Conservation (phyloP, 2,329 filamentous ascomycete species). For the Claviceps purpurea region DNA sequence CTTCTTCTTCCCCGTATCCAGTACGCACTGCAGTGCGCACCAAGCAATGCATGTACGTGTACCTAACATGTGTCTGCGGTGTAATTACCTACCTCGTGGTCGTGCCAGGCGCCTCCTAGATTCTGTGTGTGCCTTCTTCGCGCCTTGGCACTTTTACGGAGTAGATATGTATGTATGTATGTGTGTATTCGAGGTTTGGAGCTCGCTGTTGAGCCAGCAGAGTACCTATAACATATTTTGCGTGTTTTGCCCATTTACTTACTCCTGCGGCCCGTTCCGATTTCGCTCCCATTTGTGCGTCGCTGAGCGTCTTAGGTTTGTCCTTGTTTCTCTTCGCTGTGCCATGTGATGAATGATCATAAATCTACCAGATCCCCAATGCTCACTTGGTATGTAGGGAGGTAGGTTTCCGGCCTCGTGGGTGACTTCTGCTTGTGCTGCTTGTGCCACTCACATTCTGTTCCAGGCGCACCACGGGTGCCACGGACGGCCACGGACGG, state of each 20-base stretch:
- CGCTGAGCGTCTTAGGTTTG: neutral
- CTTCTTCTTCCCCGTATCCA: too few relatives aligned
- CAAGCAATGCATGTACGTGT: too few relatives aligned
- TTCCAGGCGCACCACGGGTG: neutral
- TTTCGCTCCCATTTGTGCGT: neutral
- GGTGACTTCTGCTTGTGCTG: neutral
- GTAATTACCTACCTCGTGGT: too few relatives aligned
- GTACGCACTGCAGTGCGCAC: too few relatives aligned
- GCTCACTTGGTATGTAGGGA: too few relatives aligned
- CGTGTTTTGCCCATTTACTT: neutral
- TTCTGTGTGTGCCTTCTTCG: too few relatives aligned
- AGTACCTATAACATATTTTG: neutral
- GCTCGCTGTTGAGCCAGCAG: too few relatives aligned
- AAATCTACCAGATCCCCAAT: neutral
- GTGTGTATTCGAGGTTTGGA: too few relatives aligned
- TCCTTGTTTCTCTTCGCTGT: neutral
- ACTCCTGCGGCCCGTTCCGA: neutral
- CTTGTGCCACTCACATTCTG: neutral
- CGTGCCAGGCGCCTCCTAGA: too few relatives aligned
- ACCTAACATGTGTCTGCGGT: too few relatives aligned
- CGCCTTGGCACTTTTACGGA: too few relatives aligned
- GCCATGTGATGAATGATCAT: neutral
- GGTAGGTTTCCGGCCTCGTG: neutral
- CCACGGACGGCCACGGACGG: neutral
- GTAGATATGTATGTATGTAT: too few relatives aligned